Evolutionary conservation across 495 filamentous ascomycete species (phyloP).

Genomic region (Hyaloscypha finlandica): DNA sequence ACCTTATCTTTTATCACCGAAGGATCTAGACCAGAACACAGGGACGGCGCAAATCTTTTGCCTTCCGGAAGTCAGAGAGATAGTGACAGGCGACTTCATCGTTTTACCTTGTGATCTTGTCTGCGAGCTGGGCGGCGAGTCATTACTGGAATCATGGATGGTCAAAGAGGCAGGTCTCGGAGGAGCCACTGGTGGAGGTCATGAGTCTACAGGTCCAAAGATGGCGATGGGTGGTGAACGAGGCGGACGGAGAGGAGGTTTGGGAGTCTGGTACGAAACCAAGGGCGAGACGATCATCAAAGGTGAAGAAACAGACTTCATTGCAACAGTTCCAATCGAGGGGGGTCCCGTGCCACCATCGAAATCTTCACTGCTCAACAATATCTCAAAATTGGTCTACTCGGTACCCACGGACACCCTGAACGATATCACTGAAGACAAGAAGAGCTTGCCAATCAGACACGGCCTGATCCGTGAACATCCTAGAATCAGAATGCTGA

Average conservation of each 20-base stretch:
- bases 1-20: conserved; percentile 73
- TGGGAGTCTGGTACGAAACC: conserved; percentile 88
- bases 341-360: conserved; percentile 55
- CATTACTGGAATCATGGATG: conserved; percentile 90
- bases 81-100: conserved; percentile 81
- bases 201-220: conserved; percentile 36
- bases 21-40: conserved; percentile 70
- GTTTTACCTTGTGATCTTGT: conserved; percentile 93
- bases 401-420: conserved; percentile 81
- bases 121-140: conserved; percentile 82
- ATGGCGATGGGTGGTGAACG: conserved; percentile 53
- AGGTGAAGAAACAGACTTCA: conserved; percentile 88
- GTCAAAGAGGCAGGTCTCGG: conserved; percentile 68
- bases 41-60: conserved; percentile 91
- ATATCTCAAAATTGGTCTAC: conserved; percentile 67
- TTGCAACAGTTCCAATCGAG: conserved; percentile 69
- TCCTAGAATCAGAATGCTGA: conserved; percentile 73
- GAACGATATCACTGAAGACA: conserved; percentile 73
- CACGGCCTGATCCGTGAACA: conserved; percentile 71
- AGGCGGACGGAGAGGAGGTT: conserved; percentile 67
- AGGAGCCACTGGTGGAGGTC: conserved; percentile 37
- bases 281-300: conserved; percentile 72
- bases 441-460: conserved; percentile 70
- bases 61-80: conserved; percentile 67
- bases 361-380: conserved; percentile 59